These are phyloP conservation scores for Nakazawaea laoshanensis DNA, from an alignment of 805 yeast genomes.

Conservation along the genomic window DNA sequence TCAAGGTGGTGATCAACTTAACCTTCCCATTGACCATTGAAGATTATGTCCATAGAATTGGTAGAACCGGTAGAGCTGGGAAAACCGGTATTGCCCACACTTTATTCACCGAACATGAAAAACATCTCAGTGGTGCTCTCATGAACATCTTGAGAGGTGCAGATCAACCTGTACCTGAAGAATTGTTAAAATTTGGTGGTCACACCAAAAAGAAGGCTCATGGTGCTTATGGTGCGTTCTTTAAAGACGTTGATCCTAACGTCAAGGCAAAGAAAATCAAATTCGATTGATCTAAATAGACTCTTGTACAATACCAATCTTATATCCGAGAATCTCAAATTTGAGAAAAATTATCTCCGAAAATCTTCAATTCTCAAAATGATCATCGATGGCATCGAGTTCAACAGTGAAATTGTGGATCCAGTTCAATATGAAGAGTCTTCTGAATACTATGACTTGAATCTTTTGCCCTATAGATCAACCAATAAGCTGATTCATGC, in stretches of 20 bases:
- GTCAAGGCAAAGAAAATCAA: conserved; percentile 86
- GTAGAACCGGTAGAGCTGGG: conserved; percentile 98
- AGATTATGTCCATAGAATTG: conserved; percentile 95
- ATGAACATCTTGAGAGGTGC: conserved; percentile 92
- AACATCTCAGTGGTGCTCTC: conserved; percentile 90
- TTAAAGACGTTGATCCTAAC: conserved; percentile 81
- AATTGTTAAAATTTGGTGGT: conserved; percentile 88
- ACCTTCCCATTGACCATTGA: conserved; percentile 96
- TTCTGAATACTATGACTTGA: conserved; percentile 6
- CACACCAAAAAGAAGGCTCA: conserved; percentile 98
- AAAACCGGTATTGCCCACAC: conserved; percentile 93
- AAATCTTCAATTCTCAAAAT: no score
- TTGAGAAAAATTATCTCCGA: no score
- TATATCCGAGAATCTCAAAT: neutral
- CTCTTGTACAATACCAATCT: no score
- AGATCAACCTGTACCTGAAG: conserved; percentile 92
- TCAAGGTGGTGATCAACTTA: conserved; percentile 87
- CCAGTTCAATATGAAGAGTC: neutral
- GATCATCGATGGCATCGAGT: neutral
- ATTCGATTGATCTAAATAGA: conserved; percentile 37
- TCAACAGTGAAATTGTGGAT: conserved; percentile 1
- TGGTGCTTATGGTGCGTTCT: conserved; percentile 97
- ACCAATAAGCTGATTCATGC: conserved; percentile 1
- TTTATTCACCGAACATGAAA: conserved; percentile 92
- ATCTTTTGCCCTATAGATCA: conserved; percentile 5